Conservation (phyloP, 495 filamentous ascomycete species). For the Hyaloscypha finlandica region DNA sequence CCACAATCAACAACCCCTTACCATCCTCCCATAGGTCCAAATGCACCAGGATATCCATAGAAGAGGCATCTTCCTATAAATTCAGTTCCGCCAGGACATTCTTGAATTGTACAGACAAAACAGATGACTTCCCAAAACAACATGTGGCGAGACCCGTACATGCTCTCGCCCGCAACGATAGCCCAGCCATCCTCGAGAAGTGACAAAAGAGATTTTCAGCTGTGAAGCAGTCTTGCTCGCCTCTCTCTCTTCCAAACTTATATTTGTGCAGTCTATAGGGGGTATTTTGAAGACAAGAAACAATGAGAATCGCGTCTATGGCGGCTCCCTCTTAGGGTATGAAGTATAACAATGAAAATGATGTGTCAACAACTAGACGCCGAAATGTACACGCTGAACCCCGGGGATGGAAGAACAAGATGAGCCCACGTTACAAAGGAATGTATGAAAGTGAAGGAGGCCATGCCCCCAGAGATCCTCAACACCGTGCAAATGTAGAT, state of each 20-base stretch:
- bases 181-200: not conserved
- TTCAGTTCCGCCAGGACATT: slow-evolving; percentile 1
- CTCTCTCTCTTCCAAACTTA: slow-evolving; percentile 28
- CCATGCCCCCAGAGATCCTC: slow-evolving; percentile 31
- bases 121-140: not conserved
- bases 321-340: slow-evolving; percentile 34
- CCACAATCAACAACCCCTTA: not conserved
- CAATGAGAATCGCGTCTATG: slow-evolving; percentile 31
- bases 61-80: not conserved
- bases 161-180: not conserved
- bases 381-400: slow-evolving; percentile 34
- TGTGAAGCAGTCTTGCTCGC: slow-evolving; percentile 31
- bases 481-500: slow-evolving; percentile 39
- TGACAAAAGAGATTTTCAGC: slow-evolving; percentile 29
- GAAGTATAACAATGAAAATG: slow-evolving; percentile 29
- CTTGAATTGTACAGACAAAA: slow-evolving; percentile 8
- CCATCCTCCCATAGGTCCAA: not conserved
- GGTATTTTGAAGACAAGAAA: slow-evolving; percentile 42
- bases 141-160: not conserved
- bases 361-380: slow-evolving; percentile 31
- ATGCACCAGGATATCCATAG: not conserved
- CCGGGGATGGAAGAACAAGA: slow-evolving; percentile 32
- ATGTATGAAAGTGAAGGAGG: slow-evolving; percentile 34
- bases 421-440: slow-evolving; percentile 34
- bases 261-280: slow-evolving; percentile 40